Evolutionary conservation across 1,284 basidiomycete species (phyloP).

Genomic region (Ustilago loliicola): DNA sequence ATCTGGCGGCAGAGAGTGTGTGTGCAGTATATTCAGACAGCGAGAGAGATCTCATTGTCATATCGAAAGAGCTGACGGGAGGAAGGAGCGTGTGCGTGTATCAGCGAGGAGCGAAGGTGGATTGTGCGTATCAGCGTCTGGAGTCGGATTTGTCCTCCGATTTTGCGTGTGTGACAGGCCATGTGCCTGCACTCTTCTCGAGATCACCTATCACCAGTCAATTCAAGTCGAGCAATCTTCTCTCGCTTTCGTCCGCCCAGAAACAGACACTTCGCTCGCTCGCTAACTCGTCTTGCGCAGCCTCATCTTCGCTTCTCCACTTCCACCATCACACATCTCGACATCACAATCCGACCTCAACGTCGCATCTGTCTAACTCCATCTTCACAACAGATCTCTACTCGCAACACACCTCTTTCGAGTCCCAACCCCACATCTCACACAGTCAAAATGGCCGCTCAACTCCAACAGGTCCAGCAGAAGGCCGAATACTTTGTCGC

Average conservation of each 20-base stretch:
- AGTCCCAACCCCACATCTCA: conserved; percentile 5
- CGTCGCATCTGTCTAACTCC: conserved; percentile 15
- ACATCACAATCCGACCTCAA: conserved; percentile 13
- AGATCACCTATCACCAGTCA: conserved; percentile 14
- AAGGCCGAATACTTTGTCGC: conserved; percentile 68
- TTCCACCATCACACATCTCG: conserved; percentile 14
- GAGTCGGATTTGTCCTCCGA: conserved; percentile 17
- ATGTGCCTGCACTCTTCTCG: conserved; percentile 1
- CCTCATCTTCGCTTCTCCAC: background rate
- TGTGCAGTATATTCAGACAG: background rate
- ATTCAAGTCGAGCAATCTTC: conserved; percentile 8
- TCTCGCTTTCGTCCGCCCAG: conserved; percentile 5
- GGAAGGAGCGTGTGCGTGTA: conserved; percentile 2
- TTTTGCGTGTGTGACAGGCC: conserved; percentile 15
- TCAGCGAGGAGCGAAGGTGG: conserved; percentile 9
- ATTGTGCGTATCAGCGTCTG: conserved; percentile 9
- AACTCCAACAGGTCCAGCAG: conserved; percentile 65
- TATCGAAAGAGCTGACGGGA: background rate
- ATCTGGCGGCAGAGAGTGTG: too few relatives aligned
- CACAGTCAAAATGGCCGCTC: conserved; percentile 60
- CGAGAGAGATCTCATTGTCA: background rate
- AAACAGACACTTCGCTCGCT: conserved; percentile 3
- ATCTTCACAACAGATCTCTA: background rate
- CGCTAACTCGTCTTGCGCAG: background rate
- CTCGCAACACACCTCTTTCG: background rate